These are phyloP conservation scores for Aspergillus sp. DNA, from an alignment of 2,329 filamentous ascomycete genomes.

Conservation along the genomic window DNA sequence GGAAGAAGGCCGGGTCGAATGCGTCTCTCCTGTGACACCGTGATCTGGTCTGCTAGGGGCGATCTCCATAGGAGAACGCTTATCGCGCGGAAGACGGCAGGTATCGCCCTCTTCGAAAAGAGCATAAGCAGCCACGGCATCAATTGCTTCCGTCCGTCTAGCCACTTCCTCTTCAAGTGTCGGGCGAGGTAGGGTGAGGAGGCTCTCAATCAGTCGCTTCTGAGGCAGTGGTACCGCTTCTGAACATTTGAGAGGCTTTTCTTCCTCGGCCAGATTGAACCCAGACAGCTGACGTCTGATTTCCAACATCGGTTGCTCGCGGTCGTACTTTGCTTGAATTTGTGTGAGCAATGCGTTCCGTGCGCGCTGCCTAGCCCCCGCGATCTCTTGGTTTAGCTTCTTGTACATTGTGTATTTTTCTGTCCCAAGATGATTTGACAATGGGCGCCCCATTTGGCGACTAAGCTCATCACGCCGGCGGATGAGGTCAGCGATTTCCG, in stretches of 20 bases:
- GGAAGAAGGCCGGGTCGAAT: constrained; percentile 3
- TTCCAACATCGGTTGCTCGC: constrained; percentile 3
- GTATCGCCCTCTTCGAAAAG: constrained; percentile 2
- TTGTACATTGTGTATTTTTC: constrained; percentile 3
- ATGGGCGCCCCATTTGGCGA: neutral
- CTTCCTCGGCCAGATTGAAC: neutral
- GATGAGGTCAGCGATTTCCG: neutral
- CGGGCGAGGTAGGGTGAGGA: constrained; percentile 3
- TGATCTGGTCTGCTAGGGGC: neutral
- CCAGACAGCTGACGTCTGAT: constrained; percentile 4
- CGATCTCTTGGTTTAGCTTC: constrained; percentile 4
- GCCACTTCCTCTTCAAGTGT: constrained; percentile 4
- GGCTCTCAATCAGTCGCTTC: constrained; percentile 2
- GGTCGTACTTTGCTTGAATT: constrained; percentile 3
- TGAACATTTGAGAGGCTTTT: constrained; percentile 4
- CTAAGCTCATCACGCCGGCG: constrained; percentile 1
- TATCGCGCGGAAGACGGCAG: constrained; percentile 3
- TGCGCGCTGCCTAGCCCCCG: constrained; percentile 1
- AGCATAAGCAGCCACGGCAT: constrained; percentile 4
- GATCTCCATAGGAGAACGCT: neutral
- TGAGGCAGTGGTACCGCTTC: neutral
- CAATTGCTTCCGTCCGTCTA: constrained; percentile 1
- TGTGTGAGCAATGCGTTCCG: constrained; percentile 1
- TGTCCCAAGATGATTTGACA: constrained; percentile 1
- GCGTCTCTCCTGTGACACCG: neutral